A percentile compares a stretch with the other conserved stretches of the same genome.
phyloP scores from a whole-genome alignment of 1,284 basidiomycete species.

The Pyrrhoderma noxium region DNA sequence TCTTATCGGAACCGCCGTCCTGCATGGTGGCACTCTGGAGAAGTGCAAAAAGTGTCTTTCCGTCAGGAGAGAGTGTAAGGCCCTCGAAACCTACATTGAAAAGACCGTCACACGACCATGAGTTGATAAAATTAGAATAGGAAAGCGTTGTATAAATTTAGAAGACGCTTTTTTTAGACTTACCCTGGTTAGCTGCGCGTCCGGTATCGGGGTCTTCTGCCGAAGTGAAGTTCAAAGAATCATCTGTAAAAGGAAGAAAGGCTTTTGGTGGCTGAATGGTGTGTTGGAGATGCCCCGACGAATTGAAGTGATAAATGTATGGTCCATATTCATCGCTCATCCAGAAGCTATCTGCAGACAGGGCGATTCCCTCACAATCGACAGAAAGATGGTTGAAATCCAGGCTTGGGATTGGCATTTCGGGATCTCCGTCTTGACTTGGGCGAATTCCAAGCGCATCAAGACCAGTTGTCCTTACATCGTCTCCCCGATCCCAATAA shows the following conservation, averaged over 20 bases:
- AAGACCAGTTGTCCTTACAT: constrained; percentile 49
- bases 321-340: constrained; percentile 66
- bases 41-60: constrained; percentile 49
- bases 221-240: constrained; percentile 51
- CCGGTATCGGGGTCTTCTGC: constrained; percentile 44
- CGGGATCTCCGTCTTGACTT: constrained; percentile 31
- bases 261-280: constrained; percentile 57
- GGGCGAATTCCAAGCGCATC: constrained; percentile 44
- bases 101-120: neutral
- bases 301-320: constrained; percentile 52
- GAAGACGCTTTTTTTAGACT: constrained; percentile 16
- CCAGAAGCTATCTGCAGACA: constrained; percentile 54
- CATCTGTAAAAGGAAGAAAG: constrained; percentile 39
- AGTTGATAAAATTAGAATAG: neutral
- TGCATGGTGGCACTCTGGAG: constrained; percentile 60
- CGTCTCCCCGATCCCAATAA: constrained; percentile 44
- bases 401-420: constrained; percentile 41
- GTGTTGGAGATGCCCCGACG: constrained; percentile 42
- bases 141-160: neutral
- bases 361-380: constrained; percentile 56
- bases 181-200: constrained; percentile 41
- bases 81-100: constrained; percentile 49
- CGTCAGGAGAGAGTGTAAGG: constrained; percentile 45
- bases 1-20: constrained; percentile 46
- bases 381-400: constrained; percentile 43